A percentile compares a stretch with the other conserved stretches of the same genome.
Evolutionary conservation across 768 basidiomycete genomes (phyloP).

Genomic region (Amanita pallidorosea): DNA sequence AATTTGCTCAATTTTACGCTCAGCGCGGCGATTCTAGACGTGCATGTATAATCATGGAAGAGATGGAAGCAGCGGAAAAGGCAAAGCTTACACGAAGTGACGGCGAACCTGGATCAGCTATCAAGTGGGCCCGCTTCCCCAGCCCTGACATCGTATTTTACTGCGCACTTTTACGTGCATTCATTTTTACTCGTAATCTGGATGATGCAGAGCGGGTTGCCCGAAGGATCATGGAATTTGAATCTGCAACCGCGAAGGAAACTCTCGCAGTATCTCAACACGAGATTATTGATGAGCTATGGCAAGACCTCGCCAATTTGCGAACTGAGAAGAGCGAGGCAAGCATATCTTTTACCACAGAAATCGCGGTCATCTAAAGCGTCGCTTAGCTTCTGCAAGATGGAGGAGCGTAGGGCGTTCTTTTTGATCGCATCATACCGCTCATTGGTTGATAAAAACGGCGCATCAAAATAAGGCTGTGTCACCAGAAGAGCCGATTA

Average conservation of each 20-base stretch:
- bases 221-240: neutral
- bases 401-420: neutral
- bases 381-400: neutral
- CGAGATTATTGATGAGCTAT: neutral
- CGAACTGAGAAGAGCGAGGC: neutral
- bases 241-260: constrained; percentile 5
- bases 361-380: neutral
- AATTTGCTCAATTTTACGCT: constrained; percentile 36
- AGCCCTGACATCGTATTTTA: constrained; percentile 14
- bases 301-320: neutral
- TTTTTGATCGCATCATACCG: too few relatives aligned
- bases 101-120: neutral
- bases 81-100: neutral
- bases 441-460: too few relatives aligned
- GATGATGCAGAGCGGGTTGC: constrained; percentile 9
- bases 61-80: constrained; percentile 20
- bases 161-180: constrained; percentile 13
- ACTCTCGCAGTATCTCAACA: neutral
- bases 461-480: too few relatives aligned
- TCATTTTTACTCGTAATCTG: constrained; percentile 10
- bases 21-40: constrained; percentile 20
- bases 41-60: constrained; percentile 30
- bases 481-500: too few relatives aligned
- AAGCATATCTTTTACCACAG: neutral
- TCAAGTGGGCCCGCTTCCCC: constrained; percentile 5